These are phyloP conservation scores for Geotrichum europaeum DNA, from an alignment of 1,139 yeast species.

Conservation along the genomic window DNA sequence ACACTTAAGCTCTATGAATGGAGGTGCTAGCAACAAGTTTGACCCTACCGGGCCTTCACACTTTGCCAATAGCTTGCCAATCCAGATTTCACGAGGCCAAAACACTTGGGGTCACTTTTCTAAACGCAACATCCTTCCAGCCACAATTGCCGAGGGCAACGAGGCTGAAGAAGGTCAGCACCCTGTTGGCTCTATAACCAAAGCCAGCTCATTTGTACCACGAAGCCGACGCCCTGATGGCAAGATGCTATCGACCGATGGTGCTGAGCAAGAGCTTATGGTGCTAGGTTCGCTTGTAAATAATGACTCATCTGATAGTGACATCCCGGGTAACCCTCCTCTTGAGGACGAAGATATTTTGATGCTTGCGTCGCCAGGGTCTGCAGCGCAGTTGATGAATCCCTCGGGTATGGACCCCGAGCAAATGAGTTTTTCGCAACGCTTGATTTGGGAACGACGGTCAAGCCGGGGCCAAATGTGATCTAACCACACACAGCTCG, in stretches of 20 bases:
- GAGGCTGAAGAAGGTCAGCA: neutral
- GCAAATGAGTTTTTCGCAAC: slow-evolving; percentile 19
- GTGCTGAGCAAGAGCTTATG: neutral
- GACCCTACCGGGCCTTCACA: neutral
- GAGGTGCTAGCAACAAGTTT: neutral
- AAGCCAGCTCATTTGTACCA: neutral
- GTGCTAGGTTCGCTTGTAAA: neutral
- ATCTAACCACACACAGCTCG: neutral
- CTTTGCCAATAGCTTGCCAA: slow-evolving; percentile 18
- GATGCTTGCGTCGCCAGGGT: slow-evolving; percentile 13
- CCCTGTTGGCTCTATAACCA: slow-evolving; percentile 2
- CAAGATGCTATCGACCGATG: neutral
- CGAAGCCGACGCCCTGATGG: neutral
- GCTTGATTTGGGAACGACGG: slow-evolving; percentile 17
- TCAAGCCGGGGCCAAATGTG: neutral
- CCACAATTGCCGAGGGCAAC: neutral
- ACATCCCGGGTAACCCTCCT: neutral
- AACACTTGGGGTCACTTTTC: slow-evolving; percentile 12
- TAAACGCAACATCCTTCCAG: neutral
- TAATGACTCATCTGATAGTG: neutral
- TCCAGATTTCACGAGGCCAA: slow-evolving; percentile 5
- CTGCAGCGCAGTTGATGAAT: slow-evolving; percentile 10
- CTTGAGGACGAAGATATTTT: slow-evolving; percentile 13
- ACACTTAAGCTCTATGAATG: neutral
- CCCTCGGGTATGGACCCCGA: slow-evolving; percentile 13